phyloP scores from a whole-genome alignment of 257 asterid species.

The Gentiana dahurica region DNA sequence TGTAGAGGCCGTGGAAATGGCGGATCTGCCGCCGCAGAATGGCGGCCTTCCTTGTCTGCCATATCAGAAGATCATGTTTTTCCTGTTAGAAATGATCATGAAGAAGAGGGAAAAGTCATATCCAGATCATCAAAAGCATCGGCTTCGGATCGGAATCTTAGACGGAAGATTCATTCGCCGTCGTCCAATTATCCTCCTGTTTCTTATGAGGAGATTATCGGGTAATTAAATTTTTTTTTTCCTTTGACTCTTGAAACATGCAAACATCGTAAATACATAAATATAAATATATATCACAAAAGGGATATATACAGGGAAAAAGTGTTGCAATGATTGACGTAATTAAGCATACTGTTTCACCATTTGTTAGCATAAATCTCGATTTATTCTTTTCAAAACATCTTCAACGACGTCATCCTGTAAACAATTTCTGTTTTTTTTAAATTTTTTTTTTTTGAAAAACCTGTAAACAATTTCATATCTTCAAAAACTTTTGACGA shows the following conservation, averaged over 20 bases:
- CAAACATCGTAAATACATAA: no score
- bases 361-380: no score
- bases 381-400: no score
- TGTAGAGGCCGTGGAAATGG: neutral
- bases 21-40: conserved; percentile 12
- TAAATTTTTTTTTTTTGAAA: no score
- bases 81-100: conserved; percentile 4
- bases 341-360: no score
- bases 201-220: conserved; percentile 8
- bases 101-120: neutral
- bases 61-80: conserved; percentile 22
- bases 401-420: no score
- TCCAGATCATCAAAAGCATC: neutral
- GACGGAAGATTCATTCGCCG: conserved; percentile 6
- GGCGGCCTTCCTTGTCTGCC: conserved; percentile 30
- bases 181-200: conserved; percentile 14
- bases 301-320: no score
- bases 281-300: no score
- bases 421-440: no score
- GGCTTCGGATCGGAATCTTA: conserved; percentile 16
- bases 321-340: no score
- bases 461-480: no score
- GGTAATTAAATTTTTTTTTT: conserved; percentile 3
- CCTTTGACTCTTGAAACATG: neutral
- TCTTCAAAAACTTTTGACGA: no score